A percentile compares a stretch with the other conserved stretches of the same genome.
phyloP scores from a whole-genome alignment of 257 asterid genomes.

The Rhazya stricta region DNA sequence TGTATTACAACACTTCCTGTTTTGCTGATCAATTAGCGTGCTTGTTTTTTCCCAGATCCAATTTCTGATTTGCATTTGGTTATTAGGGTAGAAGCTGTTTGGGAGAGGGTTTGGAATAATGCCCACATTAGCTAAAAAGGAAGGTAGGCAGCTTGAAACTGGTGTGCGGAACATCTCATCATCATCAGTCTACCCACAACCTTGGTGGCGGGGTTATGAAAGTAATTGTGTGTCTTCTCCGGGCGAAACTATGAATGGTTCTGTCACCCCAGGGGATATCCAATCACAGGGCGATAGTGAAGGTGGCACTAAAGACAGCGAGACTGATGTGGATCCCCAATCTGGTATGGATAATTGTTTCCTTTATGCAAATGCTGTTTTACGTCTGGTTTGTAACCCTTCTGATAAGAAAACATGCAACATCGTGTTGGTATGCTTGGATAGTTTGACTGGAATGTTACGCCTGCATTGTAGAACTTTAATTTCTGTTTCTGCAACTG shows the following conservation, averaged over 20 bases:
- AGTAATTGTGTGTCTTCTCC: constrained; percentile 42
- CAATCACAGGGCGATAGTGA: constrained; percentile 31
- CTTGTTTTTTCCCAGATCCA: constrained; percentile 9
- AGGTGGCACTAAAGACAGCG: constrained; percentile 32
- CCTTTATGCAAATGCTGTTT: neutral
- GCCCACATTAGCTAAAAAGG: constrained; percentile 60
- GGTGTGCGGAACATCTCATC: constrained; percentile 35
- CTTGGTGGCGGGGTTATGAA: constrained; percentile 74
- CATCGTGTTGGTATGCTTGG: neutral
- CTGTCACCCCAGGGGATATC: constrained; percentile 23
- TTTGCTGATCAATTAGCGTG: neutral
- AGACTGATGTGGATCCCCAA: constrained; percentile 27
- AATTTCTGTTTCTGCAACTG: neutral
- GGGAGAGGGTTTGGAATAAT: constrained; percentile 41
- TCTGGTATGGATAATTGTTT: constrained; percentile 40
- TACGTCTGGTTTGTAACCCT: neutral
- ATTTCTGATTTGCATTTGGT: constrained; percentile 22
- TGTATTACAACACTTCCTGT: neutral
- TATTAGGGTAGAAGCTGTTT: constrained; percentile 22
- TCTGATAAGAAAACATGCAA: neutral
- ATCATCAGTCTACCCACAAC: constrained; percentile 42
- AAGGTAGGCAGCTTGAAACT: constrained; percentile 39
- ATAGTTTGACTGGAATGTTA: neutral
- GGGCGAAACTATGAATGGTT: constrained; percentile 31
- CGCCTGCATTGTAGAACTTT: neutral